Conservation (phyloP, 805 yeast genomes). For the Myxozyma geophila region DNA sequence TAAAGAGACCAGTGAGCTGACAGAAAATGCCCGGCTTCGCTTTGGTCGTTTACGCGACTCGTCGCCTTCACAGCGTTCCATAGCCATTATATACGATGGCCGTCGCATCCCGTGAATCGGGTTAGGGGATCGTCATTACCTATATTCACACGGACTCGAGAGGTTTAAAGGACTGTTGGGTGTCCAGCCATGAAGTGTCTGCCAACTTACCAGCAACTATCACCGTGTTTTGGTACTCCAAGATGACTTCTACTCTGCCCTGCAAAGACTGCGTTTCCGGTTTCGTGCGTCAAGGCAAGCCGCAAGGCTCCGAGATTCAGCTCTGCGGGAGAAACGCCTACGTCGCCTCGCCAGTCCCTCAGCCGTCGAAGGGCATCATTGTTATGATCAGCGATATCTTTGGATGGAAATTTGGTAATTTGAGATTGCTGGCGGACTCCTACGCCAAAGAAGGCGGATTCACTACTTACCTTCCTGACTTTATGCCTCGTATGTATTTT, state of each 20-base stretch:
- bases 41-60: too few relatives aligned
- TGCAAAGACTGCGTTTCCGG: slow-evolving; percentile 23
- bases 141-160: too few relatives aligned
- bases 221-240: too few relatives aligned
- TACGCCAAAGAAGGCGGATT: slow-evolving; percentile 27
- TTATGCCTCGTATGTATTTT: slow-evolving; percentile 15
- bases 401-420: slow-evolving; percentile 28
- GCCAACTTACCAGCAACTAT: too few relatives aligned
- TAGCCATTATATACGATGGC: too few relatives aligned
- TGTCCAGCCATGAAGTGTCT: too few relatives aligned
- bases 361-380: slow-evolving; percentile 24
- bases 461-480: slow-evolving; percentile 21
- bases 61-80: too few relatives aligned
- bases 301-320: slow-evolving; percentile 14
- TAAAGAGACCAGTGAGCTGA: too few relatives aligned
- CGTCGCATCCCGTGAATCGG: too few relatives aligned
- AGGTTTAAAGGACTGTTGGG: too few relatives aligned
- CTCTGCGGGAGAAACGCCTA: slow-evolving; percentile 6
- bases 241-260: slow-evolving; percentile 1
- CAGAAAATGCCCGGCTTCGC: too few relatives aligned
- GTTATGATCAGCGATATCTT: slow-evolving; percentile 24
- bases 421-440: slow-evolving; percentile 29
- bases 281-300: slow-evolving; percentile 15
- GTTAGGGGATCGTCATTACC: too few relatives aligned
- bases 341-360: slow-evolving; percentile 3